Base-by-base conservation (phyloP, 106 monocot genomes). In the Phalaenopsis aphrodite region DNA sequence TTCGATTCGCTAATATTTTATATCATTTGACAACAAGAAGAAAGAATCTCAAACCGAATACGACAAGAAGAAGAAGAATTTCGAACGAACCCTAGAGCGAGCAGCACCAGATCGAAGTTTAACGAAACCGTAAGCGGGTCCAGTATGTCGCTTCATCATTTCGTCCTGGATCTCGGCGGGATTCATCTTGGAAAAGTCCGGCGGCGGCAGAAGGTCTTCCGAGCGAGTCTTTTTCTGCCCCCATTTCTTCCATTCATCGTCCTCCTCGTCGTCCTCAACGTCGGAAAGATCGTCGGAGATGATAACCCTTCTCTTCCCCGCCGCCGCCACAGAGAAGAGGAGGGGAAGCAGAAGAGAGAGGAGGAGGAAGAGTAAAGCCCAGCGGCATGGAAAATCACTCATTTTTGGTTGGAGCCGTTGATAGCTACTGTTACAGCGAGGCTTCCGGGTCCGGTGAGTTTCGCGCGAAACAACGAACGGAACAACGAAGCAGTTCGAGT, bases 231-330 rank as follows among this genome's bases (percentile, higher is more conserved):
- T 86, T 83, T 81, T 84, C 42, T n/a, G 56, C 38, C 98, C 94
- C 98, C 94, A 99, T 74, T 89, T 81, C 89, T 85, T 89, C 95
- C 91, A 93, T 15, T 79, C 86, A 73, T 94, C 97, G 79, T 98
- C 97, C 80, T 93, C 95, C 71, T 93, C 99, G 37, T 95, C 93
- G 83, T 88, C 94, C 73, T 86, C 85, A 11, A 96, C 94, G 82
- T 89, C 93, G 78, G 86, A 89, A 52, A 95, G 91, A 23, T 93
- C 93, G 87, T 97, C 96, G 2, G 94, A 78, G 23, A 97, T 92
- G 84, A 84, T 90, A 82, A 90, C 89, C 83, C 80, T 77, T 61
- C 78, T 83, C 79, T 80, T 82, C 79, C 47, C 83, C 80, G 78
- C 84, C 56, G 74, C 79, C 78, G 78, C 67, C 7, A 6, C 78